A percentile compares a stretch with the other conserved stretches of the same genome.
These are phyloP conservation scores for Ogataea allantospora DNA, from an alignment of 805 yeast genomes.

Conservation along the genomic window DNA sequence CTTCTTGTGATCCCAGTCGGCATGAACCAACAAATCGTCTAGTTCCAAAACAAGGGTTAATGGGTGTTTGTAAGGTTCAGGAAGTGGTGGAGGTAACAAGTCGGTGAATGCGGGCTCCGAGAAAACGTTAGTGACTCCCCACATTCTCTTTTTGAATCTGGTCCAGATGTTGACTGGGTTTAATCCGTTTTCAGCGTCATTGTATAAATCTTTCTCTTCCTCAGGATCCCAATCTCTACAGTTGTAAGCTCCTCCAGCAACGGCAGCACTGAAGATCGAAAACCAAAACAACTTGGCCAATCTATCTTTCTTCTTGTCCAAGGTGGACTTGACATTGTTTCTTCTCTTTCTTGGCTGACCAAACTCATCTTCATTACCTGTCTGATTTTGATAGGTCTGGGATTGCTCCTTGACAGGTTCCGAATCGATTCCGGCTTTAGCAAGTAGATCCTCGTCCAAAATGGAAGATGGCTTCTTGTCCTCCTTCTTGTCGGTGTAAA, in stretches of 20 bases:
- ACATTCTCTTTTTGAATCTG: conserved; percentile 69
- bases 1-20: conserved; percentile 84
- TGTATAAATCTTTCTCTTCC: conserved; percentile 51
- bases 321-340: conserved; percentile 60
- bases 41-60: conserved; percentile 83
- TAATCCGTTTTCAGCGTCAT: conserved; percentile 63
- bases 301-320: conserved; percentile 79
- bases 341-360: conserved; percentile 42
- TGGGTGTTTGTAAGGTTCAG: conserved; percentile 90
- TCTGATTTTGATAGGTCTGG: conserved; percentile 15
- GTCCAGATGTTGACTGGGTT: conserved; percentile 61
- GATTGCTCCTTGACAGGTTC: conserved; percentile 2
- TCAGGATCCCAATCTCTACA: conserved; percentile 83
- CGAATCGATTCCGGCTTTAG: conserved; percentile 76
- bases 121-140: conserved; percentile 76
- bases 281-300: conserved; percentile 74
- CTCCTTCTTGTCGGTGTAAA: conserved; percentile 25
- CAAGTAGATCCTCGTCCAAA: conserved; percentile 76
- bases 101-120: conserved; percentile 93
- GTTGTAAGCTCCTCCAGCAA: conserved; percentile 60
- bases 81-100: conserved; percentile 86
- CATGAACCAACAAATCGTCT: conserved; percentile 88
- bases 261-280: conserved; percentile 49
- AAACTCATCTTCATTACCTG: conserved; percentile 28
- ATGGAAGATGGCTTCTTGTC: conserved; percentile 45